A percentile compares a stretch with the other conserved stretches of the same genome.
These are phyloP conservation scores for Coniosporium tulheliwenetii DNA, from an alignment of 2,329 filamentous ascomycete species.

Conservation along the genomic window DNA sequence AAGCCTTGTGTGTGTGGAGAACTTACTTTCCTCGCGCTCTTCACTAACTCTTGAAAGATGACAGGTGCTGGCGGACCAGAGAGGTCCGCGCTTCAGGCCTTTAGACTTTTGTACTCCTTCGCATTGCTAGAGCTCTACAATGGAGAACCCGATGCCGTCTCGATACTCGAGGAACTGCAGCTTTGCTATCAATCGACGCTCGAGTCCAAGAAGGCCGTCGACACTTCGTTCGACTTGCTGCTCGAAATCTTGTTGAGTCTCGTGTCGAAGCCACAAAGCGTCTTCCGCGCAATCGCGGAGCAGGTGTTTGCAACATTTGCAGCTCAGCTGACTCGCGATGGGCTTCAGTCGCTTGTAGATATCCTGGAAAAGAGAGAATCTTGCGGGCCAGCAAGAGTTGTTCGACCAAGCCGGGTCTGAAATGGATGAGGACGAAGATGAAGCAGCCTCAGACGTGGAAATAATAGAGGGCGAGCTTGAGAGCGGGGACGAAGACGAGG, in stretches of 20 bases:
- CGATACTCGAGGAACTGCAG: slow-evolving; percentile 68
- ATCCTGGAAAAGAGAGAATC: slow-evolving; percentile 64
- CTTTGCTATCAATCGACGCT: slow-evolving; percentile 50
- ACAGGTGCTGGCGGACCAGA: slow-evolving; percentile 6
- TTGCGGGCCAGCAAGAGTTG: slow-evolving; percentile 70
- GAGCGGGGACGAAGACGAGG: slow-evolving; percentile 6
- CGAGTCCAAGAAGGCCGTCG: slow-evolving; percentile 19
- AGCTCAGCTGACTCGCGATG: slow-evolving; percentile 54
- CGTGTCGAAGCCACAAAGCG: slow-evolving; percentile 65
- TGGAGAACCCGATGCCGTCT: slow-evolving; percentile 71
- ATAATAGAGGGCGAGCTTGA: slow-evolving; percentile 20
- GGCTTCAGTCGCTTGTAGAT: slow-evolving; percentile 50
- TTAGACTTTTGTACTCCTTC: slow-evolving; percentile 70
- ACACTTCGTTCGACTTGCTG: slow-evolving; percentile 47
- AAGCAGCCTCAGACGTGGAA: slow-evolving; percentile 30
- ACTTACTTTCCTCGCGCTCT: no score
- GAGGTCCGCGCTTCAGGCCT: slow-evolving; percentile 39
- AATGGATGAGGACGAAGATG: slow-evolving; percentile 24
- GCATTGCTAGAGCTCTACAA: slow-evolving; percentile 82
- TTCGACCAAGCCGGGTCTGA: slow-evolving; percentile 45
- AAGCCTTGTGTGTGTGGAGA: no score
- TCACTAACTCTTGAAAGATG: no score
- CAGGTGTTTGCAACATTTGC: slow-evolving; percentile 80
- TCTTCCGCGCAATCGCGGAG: slow-evolving; percentile 75
- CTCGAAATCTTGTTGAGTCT: slow-evolving; percentile 86